phyloP scores from a whole-genome alignment of 2,329 filamentous ascomycete genomes.

The Cryphonectria carpinicola region DNA sequence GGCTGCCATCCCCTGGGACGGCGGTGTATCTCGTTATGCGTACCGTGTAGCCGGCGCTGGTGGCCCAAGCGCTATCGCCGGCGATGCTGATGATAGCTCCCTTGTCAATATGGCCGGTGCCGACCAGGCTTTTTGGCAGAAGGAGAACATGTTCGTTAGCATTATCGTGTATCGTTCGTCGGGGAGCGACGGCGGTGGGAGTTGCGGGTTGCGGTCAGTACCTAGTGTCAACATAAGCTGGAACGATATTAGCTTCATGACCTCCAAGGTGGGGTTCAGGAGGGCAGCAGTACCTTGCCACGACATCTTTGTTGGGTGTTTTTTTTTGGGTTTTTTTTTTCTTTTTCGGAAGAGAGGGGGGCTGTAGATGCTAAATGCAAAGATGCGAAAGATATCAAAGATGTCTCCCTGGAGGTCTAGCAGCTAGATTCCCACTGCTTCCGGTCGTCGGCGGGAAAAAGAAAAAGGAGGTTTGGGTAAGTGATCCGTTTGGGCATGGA shows the following conservation, averaged over 20 bases:
- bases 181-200: background rate
- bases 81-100: slow-evolving; percentile 81
- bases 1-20: slow-evolving; percentile 1
- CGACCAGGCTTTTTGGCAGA: slow-evolving; percentile 67
- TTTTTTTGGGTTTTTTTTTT: background rate
- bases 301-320: slow-evolving; percentile 59
- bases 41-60: slow-evolving; percentile 74
- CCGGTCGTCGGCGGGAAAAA: slow-evolving; percentile 16
- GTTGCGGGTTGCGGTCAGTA: slow-evolving; percentile 37
- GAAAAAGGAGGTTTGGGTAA: slow-evolving; percentile 13
- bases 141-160: slow-evolving; percentile 6
- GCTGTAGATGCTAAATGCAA: slow-evolving; percentile 26
- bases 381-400: slow-evolving; percentile 17
- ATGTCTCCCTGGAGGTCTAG: slow-evolving; percentile 6
- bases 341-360: background rate
- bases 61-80: slow-evolving; percentile 81
- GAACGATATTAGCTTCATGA: slow-evolving; percentile 37
- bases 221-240: slow-evolving; percentile 58
- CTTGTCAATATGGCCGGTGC: slow-evolving; percentile 78
- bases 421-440: slow-evolving; percentile 10
- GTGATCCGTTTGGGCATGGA: slow-evolving; percentile 23
- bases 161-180: slow-evolving; percentile 12
- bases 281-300: slow-evolving; percentile 66
- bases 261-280: slow-evolving; percentile 33
- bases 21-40: slow-evolving; percentile 25